Percentiles rank a stretch among this genome's conserved stretches.
Evolutionary conservation across 768 basidiomycete species (phyloP).

Genomic region (Boletus fagicola): DNA sequence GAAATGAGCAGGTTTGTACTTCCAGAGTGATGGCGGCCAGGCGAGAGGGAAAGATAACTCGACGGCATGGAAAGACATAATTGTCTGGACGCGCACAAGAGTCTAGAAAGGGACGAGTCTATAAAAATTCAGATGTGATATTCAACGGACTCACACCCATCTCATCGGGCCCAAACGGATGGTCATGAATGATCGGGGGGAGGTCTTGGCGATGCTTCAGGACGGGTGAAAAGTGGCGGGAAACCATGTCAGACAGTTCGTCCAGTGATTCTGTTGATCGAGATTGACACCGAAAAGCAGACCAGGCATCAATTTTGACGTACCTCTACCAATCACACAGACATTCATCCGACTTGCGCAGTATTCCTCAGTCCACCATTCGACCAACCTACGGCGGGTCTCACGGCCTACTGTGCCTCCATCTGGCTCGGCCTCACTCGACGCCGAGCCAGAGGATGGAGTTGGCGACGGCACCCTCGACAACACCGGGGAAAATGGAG

Average conservation of each 20-base stretch:
- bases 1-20: conserved; percentile 73
- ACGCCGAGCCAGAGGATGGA: conserved; percentile 51
- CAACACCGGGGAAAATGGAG: conserved; percentile 44
- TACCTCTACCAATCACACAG: conserved; percentile 79
- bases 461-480: conserved; percentile 60
- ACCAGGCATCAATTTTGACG: background rate
- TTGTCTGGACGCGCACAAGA: conserved; percentile 81
- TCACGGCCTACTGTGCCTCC: conserved; percentile 79
- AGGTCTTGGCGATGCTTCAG: conserved; percentile 58
- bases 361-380: conserved; percentile 85
- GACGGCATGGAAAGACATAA: conserved; percentile 81
- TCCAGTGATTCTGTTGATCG: conserved; percentile 65
- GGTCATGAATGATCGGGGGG: conserved; percentile 64
- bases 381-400: conserved; percentile 70
- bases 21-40: conserved; percentile 71
- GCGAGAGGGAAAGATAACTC: conserved; percentile 81
- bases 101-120: conserved; percentile 45
- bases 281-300: background rate
- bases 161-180: conserved; percentile 72
- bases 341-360: conserved; percentile 81
- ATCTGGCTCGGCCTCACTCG: conserved; percentile 65
- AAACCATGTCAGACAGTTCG: conserved; percentile 60
- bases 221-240: conserved; percentile 69
- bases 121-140: conserved; percentile 3
- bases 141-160: conserved; percentile 56